These are phyloP conservation scores for Pseudohyphozyma bogoriensis DNA, from an alignment of 768 basidiomycete species.

Conservation along the genomic window DNA sequence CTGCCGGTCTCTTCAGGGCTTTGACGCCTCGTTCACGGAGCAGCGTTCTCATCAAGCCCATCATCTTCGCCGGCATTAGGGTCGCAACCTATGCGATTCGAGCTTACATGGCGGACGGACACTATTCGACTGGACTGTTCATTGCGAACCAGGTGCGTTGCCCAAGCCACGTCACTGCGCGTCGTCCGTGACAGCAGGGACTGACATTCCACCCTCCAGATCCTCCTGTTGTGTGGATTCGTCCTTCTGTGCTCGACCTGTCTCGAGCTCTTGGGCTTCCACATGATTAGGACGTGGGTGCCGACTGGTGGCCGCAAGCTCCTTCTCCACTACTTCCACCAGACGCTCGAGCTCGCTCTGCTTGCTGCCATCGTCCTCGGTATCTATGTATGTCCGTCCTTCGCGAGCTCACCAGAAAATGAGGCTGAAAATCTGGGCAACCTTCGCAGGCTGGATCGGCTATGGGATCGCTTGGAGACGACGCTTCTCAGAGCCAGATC, in stretches of 20 bases:
- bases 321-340: background rate
- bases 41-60: background rate
- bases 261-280: background rate
- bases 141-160: slow-evolving; percentile 9
- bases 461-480: too few relatives aligned
- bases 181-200: background rate
- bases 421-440: too few relatives aligned
- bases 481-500: too few relatives aligned
- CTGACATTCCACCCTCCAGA: background rate
- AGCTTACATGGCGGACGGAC: slow-evolving; percentile 33
- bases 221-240: slow-evolving; percentile 7
- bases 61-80: background rate
- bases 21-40: background rate
- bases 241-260: slow-evolving; percentile 1
- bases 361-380: slow-evolving; percentile 8
- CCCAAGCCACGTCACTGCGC: background rate
- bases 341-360: background rate
- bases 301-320: background rate
- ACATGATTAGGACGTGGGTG: background rate
- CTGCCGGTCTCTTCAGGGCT: background rate
- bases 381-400: background rate
- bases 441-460: too few relatives aligned
- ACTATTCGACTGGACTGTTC: background rate
- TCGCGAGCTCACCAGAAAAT: too few relatives aligned
- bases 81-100: slow-evolving; percentile 16